Evolutionary conservation across 1,284 basidiomycete genomes (phyloP).

Genomic region (Phellinidium pouzarii): DNA sequence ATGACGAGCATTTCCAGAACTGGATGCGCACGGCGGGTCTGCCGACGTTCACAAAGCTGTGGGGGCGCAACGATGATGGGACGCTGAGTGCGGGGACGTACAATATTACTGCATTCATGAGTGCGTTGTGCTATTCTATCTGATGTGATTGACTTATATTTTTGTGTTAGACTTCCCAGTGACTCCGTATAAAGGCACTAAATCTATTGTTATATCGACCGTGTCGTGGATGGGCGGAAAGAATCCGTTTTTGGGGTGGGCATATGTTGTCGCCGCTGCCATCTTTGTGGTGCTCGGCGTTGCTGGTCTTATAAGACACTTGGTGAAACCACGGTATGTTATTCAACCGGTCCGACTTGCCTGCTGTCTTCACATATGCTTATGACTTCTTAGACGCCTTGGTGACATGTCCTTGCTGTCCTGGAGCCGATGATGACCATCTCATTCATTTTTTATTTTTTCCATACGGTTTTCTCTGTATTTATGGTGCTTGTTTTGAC

Average conservation of each 20-base stretch:
- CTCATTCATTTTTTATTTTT: not conserved
- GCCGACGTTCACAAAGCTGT: constrained; percentile 95
- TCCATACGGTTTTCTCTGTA: constrained; percentile 2
- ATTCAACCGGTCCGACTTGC: constrained; percentile 17
- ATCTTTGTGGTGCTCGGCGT: constrained; percentile 87
- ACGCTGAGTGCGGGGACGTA: constrained; percentile 74
- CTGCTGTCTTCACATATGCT: constrained; percentile 5
- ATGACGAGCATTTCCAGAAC: constrained; percentile 95
- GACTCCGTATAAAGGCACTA: constrained; percentile 86
- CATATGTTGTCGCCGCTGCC: constrained; percentile 86
- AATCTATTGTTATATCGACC: constrained; percentile 94
- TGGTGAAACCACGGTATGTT: constrained; percentile 83
- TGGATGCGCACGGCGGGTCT: constrained; percentile 99
- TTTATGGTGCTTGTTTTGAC: constrained; percentile 6
- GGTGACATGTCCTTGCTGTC: constrained; percentile 83
- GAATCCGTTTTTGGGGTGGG: constrained; percentile 95
- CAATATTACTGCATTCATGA: constrained; percentile 72
- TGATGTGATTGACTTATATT: constrained; percentile 17
- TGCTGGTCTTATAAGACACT: constrained; percentile 84
- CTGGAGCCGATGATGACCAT: constrained; percentile 60
- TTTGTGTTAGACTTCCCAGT: constrained; percentile 82
- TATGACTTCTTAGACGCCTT: constrained; percentile 44
- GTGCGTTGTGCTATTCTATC: constrained; percentile 41
- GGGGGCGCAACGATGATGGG: constrained; percentile 82
- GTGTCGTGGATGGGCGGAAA: constrained; percentile 98